These are phyloP conservation scores for Oidiodendron maius DNA, from an alignment of 495 filamentous ascomycete species.

Conservation along the genomic window DNA sequence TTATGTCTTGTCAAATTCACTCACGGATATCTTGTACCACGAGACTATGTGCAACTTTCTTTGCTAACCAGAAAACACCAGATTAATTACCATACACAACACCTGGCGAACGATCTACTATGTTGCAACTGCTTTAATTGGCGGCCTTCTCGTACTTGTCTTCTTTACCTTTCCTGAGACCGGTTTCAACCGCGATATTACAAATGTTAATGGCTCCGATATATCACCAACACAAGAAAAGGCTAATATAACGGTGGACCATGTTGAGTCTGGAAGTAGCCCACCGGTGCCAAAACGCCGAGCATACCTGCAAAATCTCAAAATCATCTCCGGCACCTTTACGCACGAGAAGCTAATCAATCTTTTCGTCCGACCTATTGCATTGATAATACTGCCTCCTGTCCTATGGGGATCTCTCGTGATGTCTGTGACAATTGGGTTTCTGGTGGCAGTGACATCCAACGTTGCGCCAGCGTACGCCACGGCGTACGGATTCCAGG, in stretches of 20 bases:
- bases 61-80: no score
- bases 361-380: conserved; percentile 42
- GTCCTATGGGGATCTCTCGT: conserved; percentile 46
- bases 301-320: conserved; percentile 30
- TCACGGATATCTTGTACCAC: no score
- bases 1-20: background rate
- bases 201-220: conserved; percentile 4
- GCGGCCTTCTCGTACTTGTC: conserved; percentile 34
- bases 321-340: conserved; percentile 30
- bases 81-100: conserved; percentile 42
- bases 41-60: background rate
- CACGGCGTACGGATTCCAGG: conserved; percentile 35
- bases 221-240: background rate
- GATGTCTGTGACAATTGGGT: conserved; percentile 45
- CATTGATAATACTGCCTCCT: conserved; percentile 38
- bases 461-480: conserved; percentile 43
- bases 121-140: conserved; percentile 39
- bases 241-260: background rate
- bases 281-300: conserved; percentile 16
- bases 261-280: background rate
- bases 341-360: conserved; percentile 39
- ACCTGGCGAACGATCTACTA: conserved; percentile 47
- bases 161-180: conserved; percentile 52
- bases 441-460: conserved; percentile 45
- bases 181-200: conserved; percentile 26